phyloP scores from a whole-genome alignment of 78 protist genomes.

The Chrysochromulina tobinii region DNA sequence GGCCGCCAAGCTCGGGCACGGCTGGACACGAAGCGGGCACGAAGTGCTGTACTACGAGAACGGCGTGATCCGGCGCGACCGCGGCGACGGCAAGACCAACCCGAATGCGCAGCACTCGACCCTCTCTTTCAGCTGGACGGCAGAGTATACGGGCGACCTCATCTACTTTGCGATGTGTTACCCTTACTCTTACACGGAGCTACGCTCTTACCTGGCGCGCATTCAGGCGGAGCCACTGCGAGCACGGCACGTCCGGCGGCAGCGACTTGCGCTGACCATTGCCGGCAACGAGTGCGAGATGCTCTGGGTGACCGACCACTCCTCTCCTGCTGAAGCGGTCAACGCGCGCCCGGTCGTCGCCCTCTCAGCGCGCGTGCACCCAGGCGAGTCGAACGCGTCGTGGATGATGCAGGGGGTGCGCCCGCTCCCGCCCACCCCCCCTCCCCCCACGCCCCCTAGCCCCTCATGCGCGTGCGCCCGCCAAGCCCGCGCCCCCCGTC shows the following conservation, averaged over 20 bases:
- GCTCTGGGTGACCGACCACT: background rate
- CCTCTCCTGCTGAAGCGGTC: background rate
- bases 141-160: background rate
- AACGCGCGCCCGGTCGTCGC: background rate
- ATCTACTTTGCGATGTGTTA: background rate
- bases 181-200: background rate
- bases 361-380: constrained; percentile 75
- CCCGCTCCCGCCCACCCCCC: constrained; percentile 42
- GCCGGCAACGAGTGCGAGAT: background rate
- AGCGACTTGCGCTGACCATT: background rate
- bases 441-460: no score
- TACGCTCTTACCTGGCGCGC: background rate
- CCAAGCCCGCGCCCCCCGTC: no score
- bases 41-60: constrained; percentile 39
- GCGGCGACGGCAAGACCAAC: background rate
- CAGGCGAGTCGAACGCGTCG: constrained; percentile 71
- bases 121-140: background rate
- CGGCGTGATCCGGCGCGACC: background rate
- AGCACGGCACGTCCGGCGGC: background rate
- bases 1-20: background rate
- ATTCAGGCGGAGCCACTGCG: background rate
- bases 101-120: background rate
- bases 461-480: no score
- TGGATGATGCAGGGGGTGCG: constrained; percentile 68
- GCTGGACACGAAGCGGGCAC: constrained; percentile 33